A percentile compares a stretch with the other conserved stretches of the same genome.
phyloP scores from a whole-genome alignment of 1,284 basidiomycete species.

The Paramarasmius palmivorus region DNA sequence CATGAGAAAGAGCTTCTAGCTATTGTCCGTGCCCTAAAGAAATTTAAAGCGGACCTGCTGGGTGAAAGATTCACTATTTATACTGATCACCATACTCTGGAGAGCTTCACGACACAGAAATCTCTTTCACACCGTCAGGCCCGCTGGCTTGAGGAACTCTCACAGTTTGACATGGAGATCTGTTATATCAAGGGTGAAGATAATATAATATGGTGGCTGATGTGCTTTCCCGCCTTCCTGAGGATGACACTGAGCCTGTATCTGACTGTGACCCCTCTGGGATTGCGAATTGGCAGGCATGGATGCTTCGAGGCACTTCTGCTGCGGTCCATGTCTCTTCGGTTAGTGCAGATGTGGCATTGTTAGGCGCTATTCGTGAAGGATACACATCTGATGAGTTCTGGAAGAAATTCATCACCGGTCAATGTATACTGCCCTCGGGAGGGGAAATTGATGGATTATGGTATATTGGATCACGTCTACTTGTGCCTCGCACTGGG shows the following conservation, averaged over 20 bases:
- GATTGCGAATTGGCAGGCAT: background rate
- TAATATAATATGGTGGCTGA: conserved; percentile 23
- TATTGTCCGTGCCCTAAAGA: too few species aligned
- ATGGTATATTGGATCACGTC: conserved; percentile 13
- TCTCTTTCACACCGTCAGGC: too few species aligned
- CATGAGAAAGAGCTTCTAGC: too few species aligned
- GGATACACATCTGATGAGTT: background rate
- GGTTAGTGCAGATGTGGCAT: background rate
- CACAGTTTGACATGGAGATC: too few species aligned
- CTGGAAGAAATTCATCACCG: conserved; percentile 11
- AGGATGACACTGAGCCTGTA: conserved; percentile 6
- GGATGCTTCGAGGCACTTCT: background rate
- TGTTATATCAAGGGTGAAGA: too few species aligned
- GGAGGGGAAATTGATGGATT: conserved; percentile 13
- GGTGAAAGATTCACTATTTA: too few species aligned
- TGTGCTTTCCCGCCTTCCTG: conserved; percentile 16
- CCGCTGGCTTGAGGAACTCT: too few species aligned
- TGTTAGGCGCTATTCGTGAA: background rate
- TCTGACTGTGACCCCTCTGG: background rate
- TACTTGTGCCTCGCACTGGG: background rate
- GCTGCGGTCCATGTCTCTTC: background rate
- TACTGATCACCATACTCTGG: too few species aligned
- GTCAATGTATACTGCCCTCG: conserved; percentile 8
- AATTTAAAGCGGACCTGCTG: too few species aligned
- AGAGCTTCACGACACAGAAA: too few species aligned